Base-by-base conservation (phyloP, 2,329 filamentous ascomycete species). In the Fusarium sp. region DNA sequence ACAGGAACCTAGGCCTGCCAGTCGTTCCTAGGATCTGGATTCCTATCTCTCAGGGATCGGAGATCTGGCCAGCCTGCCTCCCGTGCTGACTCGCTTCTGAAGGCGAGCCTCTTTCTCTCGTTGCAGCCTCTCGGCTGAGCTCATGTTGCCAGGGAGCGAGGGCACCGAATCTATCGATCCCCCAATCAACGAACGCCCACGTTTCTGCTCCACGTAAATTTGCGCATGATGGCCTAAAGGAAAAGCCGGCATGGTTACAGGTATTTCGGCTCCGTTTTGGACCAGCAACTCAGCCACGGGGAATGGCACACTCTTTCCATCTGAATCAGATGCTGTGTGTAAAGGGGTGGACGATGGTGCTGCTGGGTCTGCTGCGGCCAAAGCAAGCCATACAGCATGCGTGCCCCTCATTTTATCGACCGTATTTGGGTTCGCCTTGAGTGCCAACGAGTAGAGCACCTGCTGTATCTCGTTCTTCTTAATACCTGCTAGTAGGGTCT, bases 401-500 rank as follows among this genome's bases (percentile, higher is more conserved):
- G 95, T 97, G 40, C 91, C 92, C 53, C 96, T 88, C 38, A 94
- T 96, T 67, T 90, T 92, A 77, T 99, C 96, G 7, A 89, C 83
- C 4, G 90, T 87, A 74, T 99, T 99, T 15, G 94, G 92, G 73
- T 94, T 97, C 15, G 93, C 96, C 63, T 87, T 87, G 30, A 97
- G 84, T 2, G 96, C 93, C 45, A 99, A 84, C 5, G 92, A 95
- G 73, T 97, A 96, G 24, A 99, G 87, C 23, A 97, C 94, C 67
- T 94, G 92, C 74, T 96, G 92, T 55, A 99, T 93, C 75, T 99
- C 94, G 77, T 97, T 97, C 79, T 90, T 93, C 84, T 98, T 99
- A 77, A 98, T 94, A 11, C 92, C 94, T 7, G 94, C 94, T 38
- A 99, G 83, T 7, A 99, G 85, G 0, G 92, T 94, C 73, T 99